Conservation (phyloP, 495 filamentous ascomycete species). For the Penicillium soppii region DNA sequence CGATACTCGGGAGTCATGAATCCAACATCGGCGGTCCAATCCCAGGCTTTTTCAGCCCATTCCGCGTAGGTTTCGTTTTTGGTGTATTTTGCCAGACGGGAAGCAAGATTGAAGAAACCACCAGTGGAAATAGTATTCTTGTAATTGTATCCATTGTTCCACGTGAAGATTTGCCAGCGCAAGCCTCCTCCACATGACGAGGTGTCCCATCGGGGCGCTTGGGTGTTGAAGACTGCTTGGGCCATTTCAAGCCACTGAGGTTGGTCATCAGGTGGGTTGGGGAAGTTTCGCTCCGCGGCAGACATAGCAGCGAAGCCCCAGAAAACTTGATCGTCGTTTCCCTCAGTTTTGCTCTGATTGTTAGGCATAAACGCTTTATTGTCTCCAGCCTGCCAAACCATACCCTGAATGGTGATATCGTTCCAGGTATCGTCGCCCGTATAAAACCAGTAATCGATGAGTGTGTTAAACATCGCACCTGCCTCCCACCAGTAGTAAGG, state of each 20-base stretch:
- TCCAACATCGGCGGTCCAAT: slow-evolving; percentile 65
- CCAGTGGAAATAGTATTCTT: slow-evolving; percentile 81
- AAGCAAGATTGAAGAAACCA: slow-evolving; percentile 76
- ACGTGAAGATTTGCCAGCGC: slow-evolving; percentile 81
- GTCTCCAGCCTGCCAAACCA: slow-evolving; percentile 69
- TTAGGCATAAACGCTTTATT: slow-evolving; percentile 72
- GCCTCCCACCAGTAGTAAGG: slow-evolving; percentile 87
- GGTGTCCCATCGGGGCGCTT: slow-evolving; percentile 69
- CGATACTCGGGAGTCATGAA: slow-evolving; percentile 61
- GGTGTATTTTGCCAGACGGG: slow-evolving; percentile 74
- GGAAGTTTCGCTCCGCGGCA: slow-evolving; percentile 76
- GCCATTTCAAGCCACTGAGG: slow-evolving; percentile 78
- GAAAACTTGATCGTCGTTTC: slow-evolving; percentile 87
- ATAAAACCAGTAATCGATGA: slow-evolving; percentile 83
- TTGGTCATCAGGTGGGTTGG: slow-evolving; percentile 50
- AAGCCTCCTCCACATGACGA: slow-evolving; percentile 68
- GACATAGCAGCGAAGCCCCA: slow-evolving; percentile 83
- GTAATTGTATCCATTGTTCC: slow-evolving; percentile 77
- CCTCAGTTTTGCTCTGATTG: slow-evolving; percentile 74
- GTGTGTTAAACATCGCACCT: slow-evolving; percentile 70
- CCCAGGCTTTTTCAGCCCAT: slow-evolving; percentile 70
- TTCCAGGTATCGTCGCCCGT: slow-evolving; percentile 77
- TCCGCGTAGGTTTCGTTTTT: slow-evolving; percentile 75
- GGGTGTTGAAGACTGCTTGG: slow-evolving; percentile 79
- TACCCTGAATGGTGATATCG: slow-evolving; percentile 60